Base-by-base conservation (phyloP, 2,329 filamentous ascomycete genomes). In the Pleoardoris graminearum region DNA sequence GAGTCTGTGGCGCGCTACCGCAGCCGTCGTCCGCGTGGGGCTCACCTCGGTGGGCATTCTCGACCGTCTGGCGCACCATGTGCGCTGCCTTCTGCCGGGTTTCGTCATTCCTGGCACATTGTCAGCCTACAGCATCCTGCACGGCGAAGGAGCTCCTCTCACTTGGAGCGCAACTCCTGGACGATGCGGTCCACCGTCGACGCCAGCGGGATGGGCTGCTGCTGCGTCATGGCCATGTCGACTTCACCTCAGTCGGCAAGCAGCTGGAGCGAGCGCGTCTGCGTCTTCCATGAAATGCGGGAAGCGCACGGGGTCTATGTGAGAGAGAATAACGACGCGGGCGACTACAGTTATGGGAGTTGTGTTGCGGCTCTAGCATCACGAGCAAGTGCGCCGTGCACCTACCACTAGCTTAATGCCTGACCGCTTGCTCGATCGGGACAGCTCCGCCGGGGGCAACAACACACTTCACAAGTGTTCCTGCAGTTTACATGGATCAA, bases 141-240 rank as follows among this genome's bases (percentile, higher is more conserved):
- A 19, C 30, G 12, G 25, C 21, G 27, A 22, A 16, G 47, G 36
- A 16, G 25, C 37, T 45, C 48, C 45, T 53, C 64, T 75, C 63
- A 78, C 76, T 83, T 84, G 53, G 81, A 84, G 61, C 80, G 81
- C 55, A 85, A 75, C 67, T 85, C 82, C 53, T 73, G 62, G 63
- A 83, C 83, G 61, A 84, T 77, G 66, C 82, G 77, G 69, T 82
- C 80, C 60, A 81, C 76, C 52, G 62, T 59, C 48, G 62, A 56
- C 52, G 63, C 62, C 57, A 67, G 56, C 42, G 65, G 66, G 48
- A 59, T 56, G n/a, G 53, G 53, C 57, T 68, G 71, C 64, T 71
- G 68, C 61, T 66, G 66, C 44, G 44, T 27, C 70, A 72, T 73
- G 49, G 48, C 53, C 52, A 60, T 69, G 64, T 62, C 27, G 41